Evolutionary conservation across 192 early-diverging fungal genomes (phyloP).

Genomic region (Ambispora gerdemannii): DNA sequence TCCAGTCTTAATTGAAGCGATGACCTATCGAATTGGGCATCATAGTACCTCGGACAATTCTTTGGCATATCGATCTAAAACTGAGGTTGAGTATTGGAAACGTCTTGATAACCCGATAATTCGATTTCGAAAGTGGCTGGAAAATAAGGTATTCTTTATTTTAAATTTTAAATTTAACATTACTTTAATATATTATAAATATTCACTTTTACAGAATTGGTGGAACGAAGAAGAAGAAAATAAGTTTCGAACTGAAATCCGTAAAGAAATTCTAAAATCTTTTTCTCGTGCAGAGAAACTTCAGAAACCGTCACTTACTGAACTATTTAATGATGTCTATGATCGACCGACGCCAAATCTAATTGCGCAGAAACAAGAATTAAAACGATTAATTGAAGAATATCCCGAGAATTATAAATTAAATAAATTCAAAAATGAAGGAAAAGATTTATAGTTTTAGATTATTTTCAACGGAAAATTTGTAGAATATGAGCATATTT

Average conservation of each 20-base stretch:
- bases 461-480: too few relatives aligned
- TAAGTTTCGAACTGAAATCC: constrained; percentile 58
- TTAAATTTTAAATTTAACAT: neutral
- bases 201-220: constrained; percentile 47
- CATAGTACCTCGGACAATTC: constrained; percentile 99
- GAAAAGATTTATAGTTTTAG: constrained; percentile 24
- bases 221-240: constrained; percentile 76
- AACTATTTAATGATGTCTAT: constrained; percentile 94
- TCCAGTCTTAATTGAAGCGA: constrained; percentile 94
- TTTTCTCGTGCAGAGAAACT: constrained; percentile 84
- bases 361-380: constrained; percentile 73
- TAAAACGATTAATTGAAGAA: constrained; percentile 72
- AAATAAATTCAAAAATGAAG: constrained; percentile 20
- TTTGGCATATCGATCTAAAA: constrained; percentile 88
- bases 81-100: constrained; percentile 88
- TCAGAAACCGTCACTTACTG: constrained; percentile 79
- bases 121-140: constrained; percentile 88
- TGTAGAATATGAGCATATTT: too few relatives aligned
- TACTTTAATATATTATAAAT: neutral
- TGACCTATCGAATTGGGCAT: constrained; percentile 97
- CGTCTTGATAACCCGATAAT: constrained; percentile 84
- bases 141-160: constrained; percentile 46
- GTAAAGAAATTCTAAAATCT: constrained; percentile 70
- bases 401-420: constrained; percentile 78
- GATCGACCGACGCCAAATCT: constrained; percentile 78